Evolutionary conservation across 371 early-diverging fungal species (phyloP).

Genomic region (Apophysomyces trapeziformis): DNA sequence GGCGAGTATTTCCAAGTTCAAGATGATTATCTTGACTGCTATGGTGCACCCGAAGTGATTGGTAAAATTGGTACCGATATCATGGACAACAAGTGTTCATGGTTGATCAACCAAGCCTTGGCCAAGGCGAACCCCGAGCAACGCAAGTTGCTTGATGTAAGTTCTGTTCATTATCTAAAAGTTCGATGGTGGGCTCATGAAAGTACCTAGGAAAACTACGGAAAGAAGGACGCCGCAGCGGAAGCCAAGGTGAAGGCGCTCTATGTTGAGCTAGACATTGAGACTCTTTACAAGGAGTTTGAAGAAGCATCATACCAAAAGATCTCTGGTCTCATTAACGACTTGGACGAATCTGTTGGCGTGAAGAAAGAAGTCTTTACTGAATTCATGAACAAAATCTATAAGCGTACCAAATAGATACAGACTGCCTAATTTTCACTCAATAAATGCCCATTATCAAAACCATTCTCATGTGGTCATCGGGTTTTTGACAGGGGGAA

Average conservation of each 20-base stretch:
- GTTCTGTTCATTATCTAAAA: slow-evolving; percentile 9
- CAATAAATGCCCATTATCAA: no score
- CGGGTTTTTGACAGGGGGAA: no score
- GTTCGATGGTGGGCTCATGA: neutral
- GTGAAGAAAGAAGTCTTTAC: slow-evolving; percentile 84
- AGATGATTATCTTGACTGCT: slow-evolving; percentile 96
- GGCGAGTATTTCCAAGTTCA: slow-evolving; percentile 98
- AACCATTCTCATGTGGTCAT: no score
- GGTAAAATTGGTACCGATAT: slow-evolving; percentile 99
- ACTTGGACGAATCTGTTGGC: slow-evolving; percentile 70
- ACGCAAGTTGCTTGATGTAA: slow-evolving; percentile 81
- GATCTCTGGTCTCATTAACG: slow-evolving; percentile 72
- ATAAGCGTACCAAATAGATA: slow-evolving; percentile 86
- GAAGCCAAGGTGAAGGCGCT: slow-evolving; percentile 85
- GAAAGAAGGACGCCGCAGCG: slow-evolving; percentile 75
- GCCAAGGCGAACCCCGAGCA: slow-evolving; percentile 77
- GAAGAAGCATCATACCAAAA: slow-evolving; percentile 83
- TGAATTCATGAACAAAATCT: slow-evolving; percentile 92
- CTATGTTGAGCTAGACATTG: slow-evolving; percentile 80
- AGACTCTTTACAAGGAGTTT: slow-evolving; percentile 78
- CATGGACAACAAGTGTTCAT: slow-evolving; percentile 98
- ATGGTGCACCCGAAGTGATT: slow-evolving; percentile 87
- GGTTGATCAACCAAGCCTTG: slow-evolving; percentile 95
- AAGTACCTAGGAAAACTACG: slow-evolving; percentile 78
- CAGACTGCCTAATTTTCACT: neutral